A percentile compares a stretch with the other conserved stretches of the same genome.
phyloP scores from a whole-genome alignment of 257 asterid genomes.

The Jasminum sambac region DNA sequence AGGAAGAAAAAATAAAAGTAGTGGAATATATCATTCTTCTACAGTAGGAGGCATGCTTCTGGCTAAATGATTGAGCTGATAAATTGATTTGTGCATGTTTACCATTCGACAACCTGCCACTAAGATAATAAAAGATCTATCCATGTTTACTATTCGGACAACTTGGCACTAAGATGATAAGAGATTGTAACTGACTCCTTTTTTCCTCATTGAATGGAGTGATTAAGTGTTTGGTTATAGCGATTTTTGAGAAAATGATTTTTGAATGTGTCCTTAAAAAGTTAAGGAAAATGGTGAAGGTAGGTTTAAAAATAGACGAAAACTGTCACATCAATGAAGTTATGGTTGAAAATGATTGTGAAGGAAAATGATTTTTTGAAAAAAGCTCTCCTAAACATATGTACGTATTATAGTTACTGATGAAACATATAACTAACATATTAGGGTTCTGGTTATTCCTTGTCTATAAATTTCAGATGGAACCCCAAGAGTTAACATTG shows the following conservation, averaged over 20 bases:
- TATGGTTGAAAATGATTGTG: no score
- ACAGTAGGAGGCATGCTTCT: background rate
- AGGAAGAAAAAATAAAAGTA: background rate
- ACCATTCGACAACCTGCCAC: background rate
- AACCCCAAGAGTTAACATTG: background rate
- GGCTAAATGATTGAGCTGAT: background rate
- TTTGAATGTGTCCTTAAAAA: no score
- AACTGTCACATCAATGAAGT: no score
- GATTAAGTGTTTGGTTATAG: background rate
- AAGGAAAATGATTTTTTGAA: no score
- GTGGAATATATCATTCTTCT: background rate
- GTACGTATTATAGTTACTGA: background rate
- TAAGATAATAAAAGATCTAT: background rate
- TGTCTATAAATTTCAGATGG: background rate
- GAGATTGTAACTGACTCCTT: background rate
- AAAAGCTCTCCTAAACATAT: no score
- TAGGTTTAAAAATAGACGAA: no score
- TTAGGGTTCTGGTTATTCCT: background rate
- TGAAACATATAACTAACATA: background rate
- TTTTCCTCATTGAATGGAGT: background rate
- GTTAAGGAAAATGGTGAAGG: no score
- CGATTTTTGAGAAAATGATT: no score
- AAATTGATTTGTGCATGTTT: background rate
- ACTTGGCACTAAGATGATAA: background rate
- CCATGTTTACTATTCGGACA: background rate